phyloP scores from a whole-genome alignment of 1,139 yeast genomes.

The Blastobotrys capitulatus region DNA sequence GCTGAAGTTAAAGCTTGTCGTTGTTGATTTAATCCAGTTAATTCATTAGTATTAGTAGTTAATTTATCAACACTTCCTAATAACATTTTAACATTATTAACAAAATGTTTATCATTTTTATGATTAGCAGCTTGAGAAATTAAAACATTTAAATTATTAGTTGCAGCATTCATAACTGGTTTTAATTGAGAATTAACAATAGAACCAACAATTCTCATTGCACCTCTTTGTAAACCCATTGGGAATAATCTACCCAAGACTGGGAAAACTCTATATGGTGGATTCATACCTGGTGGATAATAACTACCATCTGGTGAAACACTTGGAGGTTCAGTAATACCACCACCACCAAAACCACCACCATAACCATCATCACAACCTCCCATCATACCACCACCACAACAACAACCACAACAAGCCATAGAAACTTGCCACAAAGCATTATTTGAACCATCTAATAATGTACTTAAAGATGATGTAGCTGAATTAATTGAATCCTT shows the following conservation, averaged over 20 bases:
- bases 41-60: slow-evolving; percentile 11
- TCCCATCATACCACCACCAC: not conserved
- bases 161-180: slow-evolving; percentile 2
- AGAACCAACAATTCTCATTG: slow-evolving; percentile 3
- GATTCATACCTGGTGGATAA: slow-evolving; percentile 1
- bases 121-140: not conserved
- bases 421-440: slow-evolving; percentile 18
- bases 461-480: not conserved
- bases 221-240: slow-evolving; percentile 7
- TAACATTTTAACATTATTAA: not conserved
- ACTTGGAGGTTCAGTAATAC: slow-evolving; percentile 5
- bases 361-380: not conserved
- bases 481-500: not conserved
- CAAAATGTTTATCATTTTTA: not conserved
- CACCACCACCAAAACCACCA: slow-evolving; percentile 5
- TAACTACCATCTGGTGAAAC: slow-evolving; percentile 3
- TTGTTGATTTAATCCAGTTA: slow-evolving; percentile 2
- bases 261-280: slow-evolving; percentile 2
- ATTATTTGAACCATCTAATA: slow-evolving; percentile 12
- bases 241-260: slow-evolving; percentile 13
- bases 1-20: slow-evolving; percentile 2
- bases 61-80: slow-evolving; percentile 6
- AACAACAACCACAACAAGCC: slow-evolving; percentile 12
- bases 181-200: slow-evolving; percentile 1
- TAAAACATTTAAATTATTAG: not conserved